Base-by-base conservation (phyloP, 2,329 filamentous ascomycete species). In the Aplosporella prunicola region DNA sequence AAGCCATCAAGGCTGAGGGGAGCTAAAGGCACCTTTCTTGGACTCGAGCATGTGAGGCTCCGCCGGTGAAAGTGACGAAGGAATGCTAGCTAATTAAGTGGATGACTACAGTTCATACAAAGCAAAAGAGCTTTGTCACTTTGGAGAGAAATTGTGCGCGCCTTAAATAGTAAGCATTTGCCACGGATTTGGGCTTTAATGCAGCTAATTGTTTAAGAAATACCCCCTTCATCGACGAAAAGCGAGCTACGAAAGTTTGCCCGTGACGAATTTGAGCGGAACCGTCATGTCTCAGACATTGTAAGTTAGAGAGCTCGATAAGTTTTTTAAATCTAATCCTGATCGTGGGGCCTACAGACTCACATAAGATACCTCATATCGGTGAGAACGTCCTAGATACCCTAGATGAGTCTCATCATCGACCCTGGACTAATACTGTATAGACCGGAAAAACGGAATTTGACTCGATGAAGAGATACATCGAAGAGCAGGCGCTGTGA, bases 391-490 rank as follows among this genome's bases (percentile, higher is more conserved):
- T n/a, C n/a, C n/a, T n/a, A n/a, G n/a, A n/a, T n/a, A n/a, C n/a
- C n/a, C n/a, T n/a, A n/a, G n/a, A n/a, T n/a, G n/a, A n/a, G n/a
- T n/a, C n/a, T n/a, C n/a, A n/a, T n/a, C n/a, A n/a, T n/a, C n/a
- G 30, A n/a, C 16, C 30, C 9, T 14, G 15, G n/a, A 14, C 29
- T 27, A 11, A 23, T n/a, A 17, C 18, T 14, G 2, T 24, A 0
- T 39, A 66, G 57, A 63, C 57, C 13, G 67, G 67, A 10, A 69
- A 67, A 51, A 69, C 66, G 9, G 63, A 71, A 43, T 64, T 69
- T 23, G 66, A 70, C 43, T 56, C 58, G 10, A 68, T 71, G 64
- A 63, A 59, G 33, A 47, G 59, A 42, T 60, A 62, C 43, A 49
- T 64, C 13, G 56, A 60, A 32, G 57, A 58, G 43, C 49, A 52